Percentiles rank a stretch among this genome's conserved stretches.
Conservation (phyloP, 2,329 filamentous ascomycete genomes). For the Ophiocordyceps camponoti-rufipedis region DNA sequence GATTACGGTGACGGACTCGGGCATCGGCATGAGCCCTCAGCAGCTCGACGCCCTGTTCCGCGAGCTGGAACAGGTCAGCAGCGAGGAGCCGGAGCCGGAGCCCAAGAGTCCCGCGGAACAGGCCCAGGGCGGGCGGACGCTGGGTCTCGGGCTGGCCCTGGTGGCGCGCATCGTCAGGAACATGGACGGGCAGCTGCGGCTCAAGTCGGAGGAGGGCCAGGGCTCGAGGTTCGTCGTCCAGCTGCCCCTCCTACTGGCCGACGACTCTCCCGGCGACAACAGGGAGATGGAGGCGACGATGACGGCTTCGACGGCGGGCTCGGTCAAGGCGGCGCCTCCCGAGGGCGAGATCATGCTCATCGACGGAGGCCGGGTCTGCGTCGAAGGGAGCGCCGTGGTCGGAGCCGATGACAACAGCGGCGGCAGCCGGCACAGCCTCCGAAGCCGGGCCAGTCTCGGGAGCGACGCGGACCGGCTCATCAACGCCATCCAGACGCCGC, state of each 20-base stretch:
- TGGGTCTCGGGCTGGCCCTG: slow-evolving; percentile 72
- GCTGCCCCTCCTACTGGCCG: slow-evolving; percentile 51
- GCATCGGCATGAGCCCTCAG: slow-evolving; percentile 48
- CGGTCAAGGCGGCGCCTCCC: slow-evolving; percentile 10
- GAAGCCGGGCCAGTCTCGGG: slow-evolving; percentile 24
- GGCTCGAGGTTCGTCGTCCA: slow-evolving; percentile 71
- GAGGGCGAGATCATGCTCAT: slow-evolving; percentile 45
- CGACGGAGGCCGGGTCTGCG: slow-evolving; percentile 18
- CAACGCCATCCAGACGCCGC: slow-evolving; percentile 48
- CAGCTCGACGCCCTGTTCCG: slow-evolving; percentile 38
- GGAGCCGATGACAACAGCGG: slow-evolving; percentile 5
- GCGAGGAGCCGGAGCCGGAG: slow-evolving; percentile 14
- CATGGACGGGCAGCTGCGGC: slow-evolving; percentile 71
- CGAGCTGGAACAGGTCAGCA: slow-evolving; percentile 39
- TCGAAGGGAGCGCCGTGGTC: slow-evolving; percentile 2
- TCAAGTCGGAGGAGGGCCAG: slow-evolving; percentile 69
- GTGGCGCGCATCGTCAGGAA: slow-evolving; percentile 78
- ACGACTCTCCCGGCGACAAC: slow-evolving; percentile 12
- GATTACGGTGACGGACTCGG: slow-evolving; percentile 59
- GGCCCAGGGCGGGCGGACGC: slow-evolving; percentile 21
- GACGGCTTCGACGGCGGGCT: slow-evolving; percentile 6
- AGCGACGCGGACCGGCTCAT: slow-evolving; percentile 55
- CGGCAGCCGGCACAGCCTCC: slow-evolving; percentile 14
- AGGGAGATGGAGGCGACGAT: slow-evolving; percentile 1
- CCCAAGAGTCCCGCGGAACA: slow-evolving; percentile 6